Evolutionary conservation across 768 basidiomycete genomes (phyloP).

Genomic region (Obba rivulosa): DNA sequence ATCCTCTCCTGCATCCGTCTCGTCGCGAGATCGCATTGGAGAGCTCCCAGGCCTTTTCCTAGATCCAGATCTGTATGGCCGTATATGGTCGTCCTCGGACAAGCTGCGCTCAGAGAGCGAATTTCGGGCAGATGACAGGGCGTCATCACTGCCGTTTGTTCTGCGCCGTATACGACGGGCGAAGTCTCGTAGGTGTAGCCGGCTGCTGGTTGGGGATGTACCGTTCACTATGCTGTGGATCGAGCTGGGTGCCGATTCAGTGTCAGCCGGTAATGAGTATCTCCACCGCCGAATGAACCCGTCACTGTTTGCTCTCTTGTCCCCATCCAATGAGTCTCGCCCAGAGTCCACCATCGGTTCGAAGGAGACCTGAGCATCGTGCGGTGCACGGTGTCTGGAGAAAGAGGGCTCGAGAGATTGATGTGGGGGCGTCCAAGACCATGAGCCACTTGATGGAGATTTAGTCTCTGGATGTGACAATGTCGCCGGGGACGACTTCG

Average conservation of each 20-base stretch:
- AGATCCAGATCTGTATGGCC: conserved; percentile 5
- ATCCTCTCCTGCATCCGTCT: not conserved
- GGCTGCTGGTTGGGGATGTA: conserved; percentile 41
- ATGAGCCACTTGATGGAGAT: conserved; percentile 19
- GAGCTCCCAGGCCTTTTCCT: conserved; percentile 12
- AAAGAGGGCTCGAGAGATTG: conserved; percentile 36
- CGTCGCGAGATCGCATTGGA: conserved; percentile 6
- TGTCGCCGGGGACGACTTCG: conserved; percentile 8
- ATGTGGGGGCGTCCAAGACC: conserved; percentile 31
- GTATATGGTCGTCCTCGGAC: conserved; percentile 15
- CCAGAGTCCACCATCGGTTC: conserved; percentile 48
- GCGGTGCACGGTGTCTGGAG: conserved; percentile 30
- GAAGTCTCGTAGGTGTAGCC: conserved; percentile 33
- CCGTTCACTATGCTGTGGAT: conserved; percentile 34
- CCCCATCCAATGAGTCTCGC: conserved; percentile 40
- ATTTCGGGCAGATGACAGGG: conserved; percentile 38
- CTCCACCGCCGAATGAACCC: conserved; percentile 17
- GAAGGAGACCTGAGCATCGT: conserved; percentile 51
- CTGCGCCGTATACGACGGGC: conserved; percentile 30
- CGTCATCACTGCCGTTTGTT: conserved; percentile 41
- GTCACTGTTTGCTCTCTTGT: conserved; percentile 41
- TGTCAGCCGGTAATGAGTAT: conserved; percentile 8
- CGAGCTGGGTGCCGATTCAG: conserved; percentile 26
- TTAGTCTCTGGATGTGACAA: conserved; percentile 13
- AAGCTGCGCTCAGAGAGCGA: conserved; percentile 39